Conservation (phyloP, 108 stramenopile species). For the Cyclotella choctawhatcheeana region DNA sequence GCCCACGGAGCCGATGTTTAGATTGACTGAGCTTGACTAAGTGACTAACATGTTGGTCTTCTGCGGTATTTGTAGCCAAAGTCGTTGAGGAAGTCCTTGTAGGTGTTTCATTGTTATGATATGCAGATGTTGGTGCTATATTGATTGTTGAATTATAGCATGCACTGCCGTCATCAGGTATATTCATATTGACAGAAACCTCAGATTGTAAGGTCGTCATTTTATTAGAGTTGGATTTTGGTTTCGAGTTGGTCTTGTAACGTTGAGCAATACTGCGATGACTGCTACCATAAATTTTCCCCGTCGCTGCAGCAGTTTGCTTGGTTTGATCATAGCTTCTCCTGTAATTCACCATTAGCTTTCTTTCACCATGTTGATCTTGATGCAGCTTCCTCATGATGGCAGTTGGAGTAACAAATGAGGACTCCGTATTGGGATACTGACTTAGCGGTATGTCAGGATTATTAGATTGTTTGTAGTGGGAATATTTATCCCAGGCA, state of each 20-base stretch:
- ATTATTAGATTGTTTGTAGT: background rate
- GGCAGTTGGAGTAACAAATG: background rate
- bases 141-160: no score
- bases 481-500: constrained; percentile 30
- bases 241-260: no score
- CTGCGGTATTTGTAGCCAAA: background rate
- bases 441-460: background rate
- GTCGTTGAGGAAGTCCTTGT: no score
- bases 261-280: no score
- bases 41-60: constrained; percentile 17
- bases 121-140: no score
- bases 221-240: no score
- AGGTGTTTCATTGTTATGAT: no score
- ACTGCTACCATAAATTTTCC: no score
- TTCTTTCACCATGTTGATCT: background rate
- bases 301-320: no score
- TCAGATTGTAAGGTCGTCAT: no score
- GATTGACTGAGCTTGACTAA: constrained; percentile 1
- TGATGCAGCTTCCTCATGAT: background rate
- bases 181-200: no score
- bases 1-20: constrained; percentile 18
- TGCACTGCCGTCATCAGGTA: no score
- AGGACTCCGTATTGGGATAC: background rate
- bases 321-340: constrained; percentile 1
- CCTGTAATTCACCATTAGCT: background rate